Evolutionary conservation across 2,329 filamentous ascomycete species (phyloP), one percentile per base, ranked within the genome.

Genomic region (Bipolaris sorokiniana): DNA sequence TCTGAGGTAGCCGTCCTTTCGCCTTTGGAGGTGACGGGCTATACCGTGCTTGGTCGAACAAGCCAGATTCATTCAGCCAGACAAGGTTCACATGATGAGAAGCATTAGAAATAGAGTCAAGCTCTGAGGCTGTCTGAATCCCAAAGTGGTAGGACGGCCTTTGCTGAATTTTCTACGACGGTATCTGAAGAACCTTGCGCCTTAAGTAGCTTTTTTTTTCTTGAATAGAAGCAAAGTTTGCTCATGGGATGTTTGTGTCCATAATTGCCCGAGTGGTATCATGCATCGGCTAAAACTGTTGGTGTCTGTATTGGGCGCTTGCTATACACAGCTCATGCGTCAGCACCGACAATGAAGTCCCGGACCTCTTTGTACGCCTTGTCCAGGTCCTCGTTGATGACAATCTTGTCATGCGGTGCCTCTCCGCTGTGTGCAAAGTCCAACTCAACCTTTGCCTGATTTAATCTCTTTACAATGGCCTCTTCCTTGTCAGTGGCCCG

Each of bases 91-190:
- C 70, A 84, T 97, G 93, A 97, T 97, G 92, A 97, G 46, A 87
- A 69, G 58, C 80, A 86, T 88, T 42, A 83, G 84, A 89, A 87
- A 93, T 93, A 96, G 93, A 97, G 92, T 97, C 92, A 97, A 97
- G 92, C 92, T 91, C 93, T 90, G 91, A 97, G 86, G 85, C 67
- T 66, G 67, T 73, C 72, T 71, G 74, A 75, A 76, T 73, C 75
- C 78, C 77, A 79, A 78, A 76, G 77, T 74, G 78, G 77, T 77
- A 77, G 72, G 72, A 71, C 69, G 69, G 73, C 70, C 70, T 54
- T 61, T 77, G 75, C 72, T 77, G 76, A 74, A 70, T 61, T 79
- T 74, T 75, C 77, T 78, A 80, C 76, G 71, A 78, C 74, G 74
- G 74, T 79, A 79, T 78, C 78, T 80, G 78, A 80, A 74, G 71